Conservation (phyloP, 2,329 filamentous ascomycete genomes). For the Acrodontium crateriforme region DNA sequence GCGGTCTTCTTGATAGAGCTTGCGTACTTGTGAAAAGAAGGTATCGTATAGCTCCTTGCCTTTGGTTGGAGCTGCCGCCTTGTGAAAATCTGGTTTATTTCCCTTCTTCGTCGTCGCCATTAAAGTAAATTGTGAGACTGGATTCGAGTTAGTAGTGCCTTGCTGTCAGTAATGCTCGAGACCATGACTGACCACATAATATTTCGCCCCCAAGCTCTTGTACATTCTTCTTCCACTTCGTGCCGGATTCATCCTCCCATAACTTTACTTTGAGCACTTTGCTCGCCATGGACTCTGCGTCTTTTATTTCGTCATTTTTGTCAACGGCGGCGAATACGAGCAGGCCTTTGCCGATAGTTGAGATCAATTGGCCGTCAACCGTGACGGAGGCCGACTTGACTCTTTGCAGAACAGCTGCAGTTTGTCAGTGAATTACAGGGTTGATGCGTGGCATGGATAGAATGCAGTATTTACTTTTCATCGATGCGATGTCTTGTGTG, state of each 20-base stretch:
- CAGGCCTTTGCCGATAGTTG: conserved; percentile 78
- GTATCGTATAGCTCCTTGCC: conserved; percentile 71
- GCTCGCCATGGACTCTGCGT: conserved; percentile 66
- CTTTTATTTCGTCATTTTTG: conserved; percentile 78
- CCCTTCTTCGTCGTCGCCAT: conserved; percentile 90
- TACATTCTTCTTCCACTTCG: conserved; percentile 83
- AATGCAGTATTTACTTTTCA: too few relatives aligned
- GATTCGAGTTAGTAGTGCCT: neutral
- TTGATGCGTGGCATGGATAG: too few relatives aligned
- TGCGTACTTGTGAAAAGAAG: conserved; percentile 65
- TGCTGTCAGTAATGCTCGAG: conserved; percentile 1
- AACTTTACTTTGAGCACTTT: conserved; percentile 84
- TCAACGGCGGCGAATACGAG: conserved; percentile 85
- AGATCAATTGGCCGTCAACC: conserved; percentile 80
- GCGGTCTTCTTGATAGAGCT: conserved; percentile 55
- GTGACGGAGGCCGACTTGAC: conserved; percentile 93
- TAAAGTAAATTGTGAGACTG: conserved; percentile 94
- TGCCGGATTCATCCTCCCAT: conserved; percentile 72
- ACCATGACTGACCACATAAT: conserved; percentile 59
- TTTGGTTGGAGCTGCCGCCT: conserved; percentile 63
- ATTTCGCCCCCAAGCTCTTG: conserved; percentile 81
- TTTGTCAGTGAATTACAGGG: too few relatives aligned
- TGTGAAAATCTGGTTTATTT: conserved; percentile 89
- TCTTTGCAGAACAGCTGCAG: conserved; percentile 72
- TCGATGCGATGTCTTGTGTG: too few relatives aligned